Evolutionary conservation across 2,329 filamentous ascomycete species (phyloP), one percentile per base, ranked within the genome.

Genomic region (Epichloe hybrida): DNA sequence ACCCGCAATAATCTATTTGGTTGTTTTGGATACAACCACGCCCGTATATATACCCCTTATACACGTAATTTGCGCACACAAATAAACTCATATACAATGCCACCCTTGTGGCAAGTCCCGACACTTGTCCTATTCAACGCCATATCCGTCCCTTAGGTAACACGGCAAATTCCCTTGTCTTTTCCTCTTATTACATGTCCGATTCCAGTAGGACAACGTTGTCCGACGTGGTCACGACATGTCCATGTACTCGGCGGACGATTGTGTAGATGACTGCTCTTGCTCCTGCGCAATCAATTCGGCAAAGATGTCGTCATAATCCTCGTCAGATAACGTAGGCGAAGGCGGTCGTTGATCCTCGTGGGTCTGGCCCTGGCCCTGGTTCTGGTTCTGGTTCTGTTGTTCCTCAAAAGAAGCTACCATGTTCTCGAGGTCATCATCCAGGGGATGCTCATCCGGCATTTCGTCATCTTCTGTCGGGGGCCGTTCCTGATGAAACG

Each of bases 301-400:
- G 12, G 61, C 65, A 54, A 95, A 83, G 8, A 83, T 64, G 45
- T 72, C 67, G 55, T 83, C 80, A 58, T 81, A 83, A 42, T 81
- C 79, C 44, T 81, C 78, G 49, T 82, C 79, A 1, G 69, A 73
- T 35, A 71, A 62, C 1, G 62, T 60, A 8, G 64, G 59, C 2
- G 69, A 67, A 6, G 60, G 58, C 13, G 64, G 65, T n/a, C 58
- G 61, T 36, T 56, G 58, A 12, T 56, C 47, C 7, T 55, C 39
- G 37, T 52, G 39, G 39, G 52, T 49, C 21, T 60, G 56, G 8
- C 55, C 36, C 40, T 52, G 17, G 17, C 55, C 35, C 39, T 52
- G 42, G 5, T 55, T 37, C 38, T 52, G 17, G 17, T 55, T 36
- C 39, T 52, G 42, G 5, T 55, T 37, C 38, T 52, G 41, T 36